Conservation (phyloP, 2,329 filamentous ascomycete species). For the Ceratocystis cubensis region DNA sequence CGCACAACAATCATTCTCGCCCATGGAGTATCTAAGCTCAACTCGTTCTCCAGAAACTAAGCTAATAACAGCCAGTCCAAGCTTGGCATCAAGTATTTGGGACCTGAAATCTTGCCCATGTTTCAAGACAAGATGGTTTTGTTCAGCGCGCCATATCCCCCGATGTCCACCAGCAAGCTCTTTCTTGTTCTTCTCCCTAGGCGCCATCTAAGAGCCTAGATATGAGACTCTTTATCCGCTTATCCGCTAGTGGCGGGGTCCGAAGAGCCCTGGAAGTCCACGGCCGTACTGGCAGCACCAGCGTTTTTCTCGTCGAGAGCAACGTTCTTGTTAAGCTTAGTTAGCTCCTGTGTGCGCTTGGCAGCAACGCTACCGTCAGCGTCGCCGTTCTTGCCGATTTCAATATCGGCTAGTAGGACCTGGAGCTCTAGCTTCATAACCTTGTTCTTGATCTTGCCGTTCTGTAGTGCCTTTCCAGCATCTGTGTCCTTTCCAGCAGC, state of each 20-base stretch:
- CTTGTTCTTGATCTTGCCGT: constrained; percentile 48
- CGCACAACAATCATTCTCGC: not conserved
- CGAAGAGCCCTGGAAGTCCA: constrained; percentile 28
- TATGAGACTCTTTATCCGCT: not conserved
- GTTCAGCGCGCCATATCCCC: not conserved
- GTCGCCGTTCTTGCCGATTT: constrained; percentile 37
- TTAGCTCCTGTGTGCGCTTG: constrained; percentile 30
- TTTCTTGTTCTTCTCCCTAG: not conserved
- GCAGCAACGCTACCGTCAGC: constrained; percentile 9
- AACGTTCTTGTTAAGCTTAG: constrained; percentile 43
- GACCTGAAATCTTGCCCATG: not conserved
- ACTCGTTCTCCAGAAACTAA: constrained; percentile 1
- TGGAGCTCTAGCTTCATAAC: constrained; percentile 45
- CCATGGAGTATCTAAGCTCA: constrained; percentile 7
- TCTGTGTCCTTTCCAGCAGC: constrained; percentile 31
- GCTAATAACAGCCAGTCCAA: not conserved
- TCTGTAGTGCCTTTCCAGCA: constrained; percentile 36
- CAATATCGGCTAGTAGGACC: constrained; percentile 32
- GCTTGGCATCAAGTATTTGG: not conserved
- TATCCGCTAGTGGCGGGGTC: constrained; percentile 13
- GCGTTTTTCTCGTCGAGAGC: constrained; percentile 28
- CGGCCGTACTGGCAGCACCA: constrained; percentile 29
- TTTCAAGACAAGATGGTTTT: not conserved
- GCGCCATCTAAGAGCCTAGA: not conserved
- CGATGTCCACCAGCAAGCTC: not conserved